Evolutionary conservation across 2,329 filamentous ascomycete species (phyloP).

Genomic region (Diaporthe eres): DNA sequence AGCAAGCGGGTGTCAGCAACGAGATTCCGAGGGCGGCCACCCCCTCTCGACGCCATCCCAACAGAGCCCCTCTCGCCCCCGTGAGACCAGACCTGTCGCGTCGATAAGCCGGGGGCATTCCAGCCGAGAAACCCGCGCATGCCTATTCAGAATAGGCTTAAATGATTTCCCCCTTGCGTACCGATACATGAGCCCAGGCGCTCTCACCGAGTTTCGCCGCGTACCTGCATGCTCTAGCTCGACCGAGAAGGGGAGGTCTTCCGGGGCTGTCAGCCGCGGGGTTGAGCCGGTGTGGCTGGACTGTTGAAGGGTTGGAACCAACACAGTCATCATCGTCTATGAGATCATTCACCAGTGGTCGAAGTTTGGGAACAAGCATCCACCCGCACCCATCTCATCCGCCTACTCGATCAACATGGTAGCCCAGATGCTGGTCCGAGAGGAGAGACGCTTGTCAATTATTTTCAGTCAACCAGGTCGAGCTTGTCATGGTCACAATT

Average conservation of each 20-base stretch:
- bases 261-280: constrained; percentile 2
- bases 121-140: background rate
- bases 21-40: background rate
- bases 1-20: background rate
- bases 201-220: background rate
- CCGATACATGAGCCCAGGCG: background rate
- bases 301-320: background rate
- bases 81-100: background rate
- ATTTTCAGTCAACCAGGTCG: background rate
- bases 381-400: background rate
- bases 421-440: background rate
- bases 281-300: constrained; percentile 1
- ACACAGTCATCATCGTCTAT: background rate
- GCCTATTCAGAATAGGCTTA: constrained; percentile 1
- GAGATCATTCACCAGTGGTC: background rate
- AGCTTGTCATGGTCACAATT: background rate
- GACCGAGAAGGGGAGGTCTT: background rate
- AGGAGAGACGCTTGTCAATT: background rate
- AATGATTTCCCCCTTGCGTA: background rate
- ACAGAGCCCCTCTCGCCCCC: background rate
- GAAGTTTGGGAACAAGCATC: background rate
- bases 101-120: constrained; percentile 1
- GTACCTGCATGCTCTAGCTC: constrained; percentile 6
- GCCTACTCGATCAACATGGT: background rate
- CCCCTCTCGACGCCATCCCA: background rate